A percentile compares a stretch with the other conserved stretches of the same genome.
phyloP scores from a whole-genome alignment of 2,329 filamentous ascomycete species.

The Hymenoscyphus linearis region DNA sequence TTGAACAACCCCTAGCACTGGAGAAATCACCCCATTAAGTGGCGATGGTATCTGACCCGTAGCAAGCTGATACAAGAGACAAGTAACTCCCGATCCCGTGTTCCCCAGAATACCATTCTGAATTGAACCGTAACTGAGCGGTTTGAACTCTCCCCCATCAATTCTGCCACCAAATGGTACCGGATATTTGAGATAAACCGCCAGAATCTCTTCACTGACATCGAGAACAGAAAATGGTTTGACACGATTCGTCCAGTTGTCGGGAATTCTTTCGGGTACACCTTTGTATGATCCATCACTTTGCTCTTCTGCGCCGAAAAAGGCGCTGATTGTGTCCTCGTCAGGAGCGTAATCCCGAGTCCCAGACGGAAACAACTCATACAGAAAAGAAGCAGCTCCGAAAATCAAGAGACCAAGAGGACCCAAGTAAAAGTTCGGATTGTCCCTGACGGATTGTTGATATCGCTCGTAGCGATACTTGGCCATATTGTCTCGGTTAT shows the following conservation, averaged over 20 bases:
- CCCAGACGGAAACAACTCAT: conserved; percentile 23
- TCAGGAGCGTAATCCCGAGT: conserved; percentile 24
- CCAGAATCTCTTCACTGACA: conserved; percentile 36
- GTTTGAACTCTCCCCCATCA: conserved; percentile 35
- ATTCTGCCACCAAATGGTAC: conserved; percentile 40
- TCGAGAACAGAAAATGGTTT: conserved; percentile 31
- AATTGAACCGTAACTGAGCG: conserved; percentile 35
- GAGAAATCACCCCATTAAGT: conserved; percentile 34
- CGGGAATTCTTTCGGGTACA: conserved; percentile 19
- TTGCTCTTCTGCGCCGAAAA: conserved; percentile 38
- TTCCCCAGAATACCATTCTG: conserved; percentile 34
- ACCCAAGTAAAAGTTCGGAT: conserved; percentile 26
- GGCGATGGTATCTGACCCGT: conserved; percentile 35
- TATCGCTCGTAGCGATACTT: conserved; percentile 31
- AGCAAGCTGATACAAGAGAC: conserved; percentile 40
- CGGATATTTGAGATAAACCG: conserved; percentile 38
- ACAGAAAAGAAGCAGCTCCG: conserved; percentile 23
- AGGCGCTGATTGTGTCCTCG: conserved; percentile 19
- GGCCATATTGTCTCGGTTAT: conserved; percentile 28
- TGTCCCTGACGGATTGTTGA: conserved; percentile 22
- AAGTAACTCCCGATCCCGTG: conserved; percentile 30
- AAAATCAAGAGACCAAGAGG: conserved; percentile 24
- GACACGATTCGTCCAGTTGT: conserved; percentile 22
- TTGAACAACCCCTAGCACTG: conserved; percentile 33
- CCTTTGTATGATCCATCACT: conserved; percentile 34